Evolutionary conservation across 352 stramenopile species (phyloP).

Genomic region (Phytophthora litchii): DNA sequence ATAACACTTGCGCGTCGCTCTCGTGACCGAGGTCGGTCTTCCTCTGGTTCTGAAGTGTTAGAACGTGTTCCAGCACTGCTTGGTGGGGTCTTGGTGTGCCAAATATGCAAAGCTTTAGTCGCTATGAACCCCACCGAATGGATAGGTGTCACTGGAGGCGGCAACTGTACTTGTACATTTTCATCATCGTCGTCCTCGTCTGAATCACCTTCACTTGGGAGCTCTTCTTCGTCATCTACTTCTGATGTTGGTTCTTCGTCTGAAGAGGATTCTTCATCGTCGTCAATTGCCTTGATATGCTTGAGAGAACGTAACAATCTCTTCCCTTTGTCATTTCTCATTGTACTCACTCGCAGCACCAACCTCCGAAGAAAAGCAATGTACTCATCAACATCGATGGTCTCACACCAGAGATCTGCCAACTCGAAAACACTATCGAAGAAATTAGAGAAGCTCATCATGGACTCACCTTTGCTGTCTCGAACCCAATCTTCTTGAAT

Average conservation of each 20-base stretch:
- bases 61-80: background rate
- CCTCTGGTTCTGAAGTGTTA: background rate
- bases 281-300: conserved; percentile 51
- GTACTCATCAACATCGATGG: conserved; percentile 71
- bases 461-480: conserved; percentile 55
- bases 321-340: conserved; percentile 21
- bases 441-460: conserved; percentile 74
- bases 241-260: conserved; percentile 17
- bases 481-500: conserved; percentile 70
- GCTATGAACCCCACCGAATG: conserved; percentile 25
- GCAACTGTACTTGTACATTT: conserved; percentile 12
- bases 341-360: conserved; percentile 42
- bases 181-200: conserved; percentile 39
- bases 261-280: conserved; percentile 47
- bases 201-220: conserved; percentile 10
- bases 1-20: conserved; percentile 37
- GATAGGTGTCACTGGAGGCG: background rate
- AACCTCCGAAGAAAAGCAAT: conserved; percentile 56
- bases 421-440: conserved; percentile 81
- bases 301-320: conserved; percentile 52
- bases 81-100: conserved; percentile 23
- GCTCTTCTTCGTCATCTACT: conserved; percentile 37
- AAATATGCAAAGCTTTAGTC: conserved; percentile 23
- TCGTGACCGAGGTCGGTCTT: conserved; percentile 12
- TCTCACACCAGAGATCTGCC: conserved; percentile 76